Conservation (phyloP, 495 filamentous ascomycete genomes). For the Hapsidospora chrysogenum region DNA sequence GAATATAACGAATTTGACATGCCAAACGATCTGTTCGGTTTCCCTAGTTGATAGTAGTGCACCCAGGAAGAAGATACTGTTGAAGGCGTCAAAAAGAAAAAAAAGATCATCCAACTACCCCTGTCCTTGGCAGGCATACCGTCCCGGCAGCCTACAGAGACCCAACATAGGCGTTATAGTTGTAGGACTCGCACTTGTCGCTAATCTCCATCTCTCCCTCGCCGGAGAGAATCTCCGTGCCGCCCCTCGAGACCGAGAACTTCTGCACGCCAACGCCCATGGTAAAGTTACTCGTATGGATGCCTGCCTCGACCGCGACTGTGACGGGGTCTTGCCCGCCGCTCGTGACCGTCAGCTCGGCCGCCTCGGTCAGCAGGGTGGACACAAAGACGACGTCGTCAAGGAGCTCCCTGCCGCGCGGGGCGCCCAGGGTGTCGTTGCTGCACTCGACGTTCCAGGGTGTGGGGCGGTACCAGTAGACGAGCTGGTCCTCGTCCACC, state of each 20-base stretch:
- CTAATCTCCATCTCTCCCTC: constrained; percentile 31
- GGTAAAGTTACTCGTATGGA: constrained; percentile 19
- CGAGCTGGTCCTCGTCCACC: constrained; percentile 23
- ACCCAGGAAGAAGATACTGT: too few relatives aligned
- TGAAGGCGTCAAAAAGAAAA: too few relatives aligned
- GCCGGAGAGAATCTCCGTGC: constrained; percentile 23
- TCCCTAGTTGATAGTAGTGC: too few relatives aligned
- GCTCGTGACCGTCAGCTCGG: constrained; percentile 26
- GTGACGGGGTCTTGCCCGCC: constrained; percentile 26
- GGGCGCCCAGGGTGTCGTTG: constrained; percentile 34
- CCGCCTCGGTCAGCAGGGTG: constrained; percentile 28
- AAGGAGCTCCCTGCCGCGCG: constrained; percentile 32
- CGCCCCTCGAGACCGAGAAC: constrained; percentile 27
- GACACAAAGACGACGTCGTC: constrained; percentile 36
- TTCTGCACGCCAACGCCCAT: constrained; percentile 37
- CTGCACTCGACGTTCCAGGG: constrained; percentile 24
- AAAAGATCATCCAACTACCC: too few relatives aligned
- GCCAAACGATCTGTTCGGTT: too few relatives aligned
- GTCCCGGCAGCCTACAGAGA: too few relatives aligned
- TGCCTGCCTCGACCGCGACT: constrained; percentile 29
- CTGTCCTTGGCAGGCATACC: too few relatives aligned
- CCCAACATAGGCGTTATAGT: constrained; percentile 42
- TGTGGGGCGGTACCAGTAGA: constrained; percentile 40
- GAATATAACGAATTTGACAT: too few relatives aligned
- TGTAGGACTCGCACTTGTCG: constrained; percentile 37